Base-by-base conservation (phyloP, 306 rosid genomes). In the Amphicarpaea edgeworthii region DNA sequence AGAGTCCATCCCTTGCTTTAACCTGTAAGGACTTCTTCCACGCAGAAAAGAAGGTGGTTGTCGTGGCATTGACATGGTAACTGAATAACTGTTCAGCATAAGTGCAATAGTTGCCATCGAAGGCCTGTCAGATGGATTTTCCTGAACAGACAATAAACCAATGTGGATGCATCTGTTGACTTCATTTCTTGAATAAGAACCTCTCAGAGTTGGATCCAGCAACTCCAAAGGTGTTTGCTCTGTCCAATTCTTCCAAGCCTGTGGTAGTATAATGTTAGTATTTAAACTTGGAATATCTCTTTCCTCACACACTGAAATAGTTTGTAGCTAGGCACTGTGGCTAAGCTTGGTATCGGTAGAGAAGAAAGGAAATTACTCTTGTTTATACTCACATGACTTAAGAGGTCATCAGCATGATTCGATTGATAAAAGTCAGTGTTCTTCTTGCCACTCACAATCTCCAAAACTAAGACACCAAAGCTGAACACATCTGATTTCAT, bases 111-210 rank as follows among this genome's bases (percentile, higher is more conserved):
- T 79, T 23, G 88, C 82, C 88, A 87, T 79, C 2, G 88, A 75
- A 12, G 90, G 90, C 24, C 90, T 64, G 32, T 73, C 78, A 0
- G 64, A 40, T 12, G 90, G 88, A 84, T 65, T 78, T 53, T 87
- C 90, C 50, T 87, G 90, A 57, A 87, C 82, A 60, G 85, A 87
- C 4, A 87, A 79, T 32, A 87, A 79, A 55, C 85, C 88, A 26
- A 84, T 82, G 16, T 87, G 90, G 64, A 87, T 82, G 86, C 90
- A 87, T 82, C 85, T 84, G 3, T 63, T 62, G 47, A 87, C 88
- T 82, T 87, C 90, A 19, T 77, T 82, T 71, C 82, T 82, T 20
- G 88, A 79, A 71, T 53, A 82, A 67, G 86, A 84, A 30, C 69
- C 85, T 69, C 79, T 54, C 47, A 87, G 73, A 3, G 72, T 72